phyloP scores from a whole-genome alignment of 176 grass and related monocot species.

The Saccharum officinarum region DNA sequence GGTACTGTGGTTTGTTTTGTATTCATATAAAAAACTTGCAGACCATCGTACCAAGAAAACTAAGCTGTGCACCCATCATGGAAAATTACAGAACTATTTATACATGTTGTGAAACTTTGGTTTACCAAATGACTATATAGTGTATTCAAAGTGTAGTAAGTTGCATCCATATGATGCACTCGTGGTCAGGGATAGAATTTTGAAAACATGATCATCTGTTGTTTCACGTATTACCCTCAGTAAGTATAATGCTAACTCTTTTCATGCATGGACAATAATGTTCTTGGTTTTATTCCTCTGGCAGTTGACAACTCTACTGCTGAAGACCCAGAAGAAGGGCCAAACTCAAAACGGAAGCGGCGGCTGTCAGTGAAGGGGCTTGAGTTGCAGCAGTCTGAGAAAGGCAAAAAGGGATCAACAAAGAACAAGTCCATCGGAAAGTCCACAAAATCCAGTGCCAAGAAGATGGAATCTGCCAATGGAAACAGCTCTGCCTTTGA shows the following conservation, averaged over 20 bases:
- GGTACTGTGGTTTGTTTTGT: constrained; percentile 15
- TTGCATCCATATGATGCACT: background rate
- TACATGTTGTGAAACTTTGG: background rate
- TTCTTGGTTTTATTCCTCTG: constrained; percentile 44
- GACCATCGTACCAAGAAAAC: background rate
- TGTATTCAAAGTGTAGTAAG: constrained; percentile 3
- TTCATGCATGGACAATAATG: background rate
- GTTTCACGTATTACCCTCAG: background rate
- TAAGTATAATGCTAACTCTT: background rate
- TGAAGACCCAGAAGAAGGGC: constrained; percentile 56
- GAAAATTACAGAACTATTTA: background rate
- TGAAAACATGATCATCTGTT: background rate
- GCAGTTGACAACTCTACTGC: constrained; percentile 70
- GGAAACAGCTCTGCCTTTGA: constrained; percentile 57
- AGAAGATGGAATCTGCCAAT: constrained; percentile 50
- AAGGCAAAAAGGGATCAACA: constrained; percentile 55
- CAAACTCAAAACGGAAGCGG: constrained; percentile 70
- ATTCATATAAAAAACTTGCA: constrained; percentile 16
- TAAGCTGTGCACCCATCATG: background rate
- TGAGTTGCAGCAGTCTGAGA: constrained; percentile 88
- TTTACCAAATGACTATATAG: background rate
- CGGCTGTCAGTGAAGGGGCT: constrained; percentile 85
- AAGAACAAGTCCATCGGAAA: constrained; percentile 64
- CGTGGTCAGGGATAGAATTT: background rate
- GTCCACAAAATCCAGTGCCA: constrained; percentile 58